phyloP scores from a whole-genome alignment of 106 monocot species.

The Cymbidium sinense region DNA sequence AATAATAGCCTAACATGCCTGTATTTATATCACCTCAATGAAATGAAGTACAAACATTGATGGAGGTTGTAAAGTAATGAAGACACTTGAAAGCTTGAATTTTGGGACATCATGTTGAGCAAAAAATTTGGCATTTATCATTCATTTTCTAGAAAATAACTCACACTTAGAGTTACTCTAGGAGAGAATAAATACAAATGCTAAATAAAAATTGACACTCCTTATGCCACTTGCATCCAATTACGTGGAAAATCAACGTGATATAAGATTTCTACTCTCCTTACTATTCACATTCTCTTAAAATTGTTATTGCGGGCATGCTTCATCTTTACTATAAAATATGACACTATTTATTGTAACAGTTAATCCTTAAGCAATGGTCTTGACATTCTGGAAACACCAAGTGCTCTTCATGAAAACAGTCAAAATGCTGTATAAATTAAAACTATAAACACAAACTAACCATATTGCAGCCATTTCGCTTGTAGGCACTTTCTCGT shows the following conservation, averaged over 20 bases:
- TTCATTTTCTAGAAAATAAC: neutral
- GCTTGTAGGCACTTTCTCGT: conserved; percentile 70
- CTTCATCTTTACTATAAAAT: neutral
- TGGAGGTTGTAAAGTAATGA: neutral
- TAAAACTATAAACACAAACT: conserved; percentile 12
- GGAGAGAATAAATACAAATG: neutral
- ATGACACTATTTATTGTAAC: neutral
- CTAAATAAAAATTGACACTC: neutral
- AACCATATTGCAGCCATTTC: conserved; percentile 88
- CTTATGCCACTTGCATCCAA: neutral
- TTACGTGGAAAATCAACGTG: neutral
- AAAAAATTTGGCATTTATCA: neutral
- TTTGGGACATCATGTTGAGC: neutral
- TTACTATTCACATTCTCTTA: neutral
- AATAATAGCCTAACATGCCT: neutral
- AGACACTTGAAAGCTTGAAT: neutral
- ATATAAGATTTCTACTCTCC: neutral
- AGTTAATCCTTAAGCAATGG: neutral
- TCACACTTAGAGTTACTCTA: neutral
- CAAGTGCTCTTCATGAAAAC: too few relatives aligned
- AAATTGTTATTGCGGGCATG: neutral
- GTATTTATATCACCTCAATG: neutral
- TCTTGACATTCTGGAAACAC: neutral
- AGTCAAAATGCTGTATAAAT: neutral
- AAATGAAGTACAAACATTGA: neutral